These are phyloP conservation scores for Capsicum pubescens DNA, from an alignment of 257 asterid genomes.

Conservation along the genomic window DNA sequence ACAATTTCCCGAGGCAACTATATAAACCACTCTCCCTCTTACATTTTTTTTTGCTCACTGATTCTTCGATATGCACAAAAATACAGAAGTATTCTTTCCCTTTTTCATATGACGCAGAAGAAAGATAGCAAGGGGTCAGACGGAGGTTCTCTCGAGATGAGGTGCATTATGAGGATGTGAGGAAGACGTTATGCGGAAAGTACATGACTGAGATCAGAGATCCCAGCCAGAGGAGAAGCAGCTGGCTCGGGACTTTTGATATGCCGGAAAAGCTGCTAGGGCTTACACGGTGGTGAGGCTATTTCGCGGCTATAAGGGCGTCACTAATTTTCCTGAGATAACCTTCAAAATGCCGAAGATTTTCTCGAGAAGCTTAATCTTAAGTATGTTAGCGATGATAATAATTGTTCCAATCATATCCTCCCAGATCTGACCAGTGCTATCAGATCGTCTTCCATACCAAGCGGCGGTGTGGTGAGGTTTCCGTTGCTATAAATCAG, in stretches of 20 bases:
- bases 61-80: not conserved
- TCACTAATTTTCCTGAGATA: slow-evolving; percentile 15
- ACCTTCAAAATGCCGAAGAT: not conserved
- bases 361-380: not conserved
- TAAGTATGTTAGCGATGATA: not conserved
- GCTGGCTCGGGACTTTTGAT: slow-evolving; percentile 26
- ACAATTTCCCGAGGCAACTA: not conserved
- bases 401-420: not conserved
- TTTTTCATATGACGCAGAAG: not conserved
- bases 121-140: not conserved
- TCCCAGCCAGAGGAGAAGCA: slow-evolving; percentile 23
- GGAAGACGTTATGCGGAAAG: slow-evolving; percentile 15
- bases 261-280: slow-evolving; percentile 8
- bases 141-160: not conserved
- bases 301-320: slow-evolving; percentile 21
- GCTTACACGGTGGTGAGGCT: slow-evolving; percentile 25
- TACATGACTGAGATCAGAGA: slow-evolving; percentile 30
- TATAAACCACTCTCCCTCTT: not conserved
- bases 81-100: not conserved
- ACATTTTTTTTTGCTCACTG: not conserved
- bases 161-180: slow-evolving; percentile 10
- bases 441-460: no score
- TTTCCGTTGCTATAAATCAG: no score
- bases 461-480: no score
- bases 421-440: not conserved